Base-by-base conservation (phyloP, 495 filamentous ascomycete genomes). In the Glutinoglossum americanum region DNA sequence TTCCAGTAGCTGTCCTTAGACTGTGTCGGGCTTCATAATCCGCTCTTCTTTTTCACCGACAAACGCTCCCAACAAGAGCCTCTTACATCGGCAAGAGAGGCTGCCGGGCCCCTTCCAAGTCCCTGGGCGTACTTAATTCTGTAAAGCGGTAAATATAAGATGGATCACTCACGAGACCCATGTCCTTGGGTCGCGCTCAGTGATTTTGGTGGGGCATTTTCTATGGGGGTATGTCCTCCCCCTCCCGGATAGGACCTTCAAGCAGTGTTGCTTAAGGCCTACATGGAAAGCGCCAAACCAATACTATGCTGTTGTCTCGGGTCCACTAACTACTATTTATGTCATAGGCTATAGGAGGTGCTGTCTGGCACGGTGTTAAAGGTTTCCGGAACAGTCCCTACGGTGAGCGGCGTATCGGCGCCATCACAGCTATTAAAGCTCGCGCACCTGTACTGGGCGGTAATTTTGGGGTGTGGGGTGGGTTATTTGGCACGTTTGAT, bases 391-490 rank as follows among this genome's bases (percentile, higher is more conserved):
- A 94, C 75, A 80, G 76, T 59, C 81, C 81, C 54, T 87, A 94
- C 69, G 92, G 92, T 64, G 93, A 97, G 77, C 79, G 92, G 64
- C 76, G 90, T 69, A 89, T 97, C 74, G 92, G 93, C 62, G 87
- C 93, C 48, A 72, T 98, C 70, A 96, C 93, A 62, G 92, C 92
- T 32, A 89, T 98, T 72, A 98, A 98, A 75, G 87, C 89, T 56
- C 83, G 92, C 60, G 93, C 92, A 32, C 92, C 92, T 1, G 89
- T 97, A 51, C 77, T 97, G 55, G 92, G 90, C 60, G 92, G 92
- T 61, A 98, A 98, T 75, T 98, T 98, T 62, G 92, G 90, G 62
- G 84, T 89, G 33, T 98, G 90, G 90, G 93, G 92, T 64, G 92
- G 92, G 61, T 66, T 97, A 45, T 97, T 98, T 73, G 84, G 80